Conservation (phyloP, 2,329 filamentous ascomycete genomes). For the Plenodomus biglobosus region DNA sequence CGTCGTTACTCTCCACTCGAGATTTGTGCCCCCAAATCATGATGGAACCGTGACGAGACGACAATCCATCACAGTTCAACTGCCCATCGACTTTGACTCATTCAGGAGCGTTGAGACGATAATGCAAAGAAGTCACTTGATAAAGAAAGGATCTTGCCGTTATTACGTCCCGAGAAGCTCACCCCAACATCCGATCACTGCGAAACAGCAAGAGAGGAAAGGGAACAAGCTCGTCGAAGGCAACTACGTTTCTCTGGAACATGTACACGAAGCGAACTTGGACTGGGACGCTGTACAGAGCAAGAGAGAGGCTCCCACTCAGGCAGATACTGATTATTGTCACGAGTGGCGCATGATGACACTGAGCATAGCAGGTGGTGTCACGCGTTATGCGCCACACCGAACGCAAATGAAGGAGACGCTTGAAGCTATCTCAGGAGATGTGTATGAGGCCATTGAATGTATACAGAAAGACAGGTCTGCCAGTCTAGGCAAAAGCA, state of each 20-base stretch:
- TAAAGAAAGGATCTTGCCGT: slow-evolving; percentile 8
- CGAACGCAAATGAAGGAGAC: slow-evolving; percentile 13
- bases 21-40: not conserved
- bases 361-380: slow-evolving; percentile 67
- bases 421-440: slow-evolving; percentile 18
- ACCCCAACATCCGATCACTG: slow-evolving; percentile 8
- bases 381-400: slow-evolving; percentile 56
- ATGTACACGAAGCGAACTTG: slow-evolving; percentile 10
- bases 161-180: slow-evolving; percentile 4
- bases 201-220: slow-evolving; percentile 34
- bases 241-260: slow-evolving; percentile 66
- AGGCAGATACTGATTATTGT: not conserved
- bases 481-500: not conserved
- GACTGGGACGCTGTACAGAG: not conserved
- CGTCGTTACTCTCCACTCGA: slow-evolving; percentile 55
- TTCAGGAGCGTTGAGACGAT: slow-evolving; percentile 28
- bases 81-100: slow-evolving; percentile 58
- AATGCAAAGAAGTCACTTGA: slow-evolving; percentile 18
- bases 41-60: slow-evolving; percentile 6
- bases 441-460: slow-evolving; percentile 7
- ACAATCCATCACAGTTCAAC: slow-evolving; percentile 44
- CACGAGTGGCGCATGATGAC: slow-evolving; percentile 77
- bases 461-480: not conserved
- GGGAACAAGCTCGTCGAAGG: slow-evolving; percentile 58
- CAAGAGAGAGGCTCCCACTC: not conserved